Percentiles rank a stretch among this genome's conserved stretches.
phyloP scores from a whole-genome alignment of 140 eudicot species.

The Ambrosia hybrid region DNA sequence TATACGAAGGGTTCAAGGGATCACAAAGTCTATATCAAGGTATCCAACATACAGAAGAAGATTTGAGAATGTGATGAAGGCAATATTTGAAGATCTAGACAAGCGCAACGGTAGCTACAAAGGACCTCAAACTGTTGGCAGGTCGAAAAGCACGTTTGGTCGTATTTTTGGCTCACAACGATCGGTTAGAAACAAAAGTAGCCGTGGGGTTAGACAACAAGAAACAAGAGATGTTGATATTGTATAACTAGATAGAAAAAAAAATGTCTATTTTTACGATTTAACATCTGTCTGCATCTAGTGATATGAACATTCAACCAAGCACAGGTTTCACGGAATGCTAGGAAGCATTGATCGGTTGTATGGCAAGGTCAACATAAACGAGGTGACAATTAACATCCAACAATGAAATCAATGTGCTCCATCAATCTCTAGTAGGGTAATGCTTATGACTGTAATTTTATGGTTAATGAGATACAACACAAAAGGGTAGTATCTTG shows the following conservation, averaged over 20 bases:
- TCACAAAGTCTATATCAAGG: slow-evolving; percentile 78
- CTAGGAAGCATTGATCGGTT: too few species aligned
- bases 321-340: too few species aligned
- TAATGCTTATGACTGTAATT: too few species aligned
- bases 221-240: slow-evolving; percentile 43
- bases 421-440: too few species aligned
- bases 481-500: too few species aligned
- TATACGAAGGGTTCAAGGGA: slow-evolving; percentile 73
- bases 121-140: slow-evolving; percentile 40
- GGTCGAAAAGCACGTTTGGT: slow-evolving; percentile 55
- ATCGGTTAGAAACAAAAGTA: slow-evolving; percentile 49
- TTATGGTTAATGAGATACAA: too few species aligned
- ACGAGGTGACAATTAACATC: too few species aligned
- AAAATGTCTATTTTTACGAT: not conserved
- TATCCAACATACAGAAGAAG: slow-evolving; percentile 86
- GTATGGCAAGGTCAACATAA: too few species aligned
- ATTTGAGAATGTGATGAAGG: slow-evolving; percentile 54
- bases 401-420: too few species aligned
- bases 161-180: slow-evolving; percentile 56
- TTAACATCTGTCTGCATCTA: not conserved
- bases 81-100: slow-evolving; percentile 51
- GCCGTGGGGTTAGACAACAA: slow-evolving; percentile 40
- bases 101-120: slow-evolving; percentile 38
- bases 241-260: slow-evolving; percentile 26
- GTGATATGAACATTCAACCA: too few species aligned